A percentile compares a stretch with the other conserved stretches of the same genome.
phyloP scores from a whole-genome alignment of 768 basidiomycete genomes.

The Boletus pseudopeckii region DNA sequence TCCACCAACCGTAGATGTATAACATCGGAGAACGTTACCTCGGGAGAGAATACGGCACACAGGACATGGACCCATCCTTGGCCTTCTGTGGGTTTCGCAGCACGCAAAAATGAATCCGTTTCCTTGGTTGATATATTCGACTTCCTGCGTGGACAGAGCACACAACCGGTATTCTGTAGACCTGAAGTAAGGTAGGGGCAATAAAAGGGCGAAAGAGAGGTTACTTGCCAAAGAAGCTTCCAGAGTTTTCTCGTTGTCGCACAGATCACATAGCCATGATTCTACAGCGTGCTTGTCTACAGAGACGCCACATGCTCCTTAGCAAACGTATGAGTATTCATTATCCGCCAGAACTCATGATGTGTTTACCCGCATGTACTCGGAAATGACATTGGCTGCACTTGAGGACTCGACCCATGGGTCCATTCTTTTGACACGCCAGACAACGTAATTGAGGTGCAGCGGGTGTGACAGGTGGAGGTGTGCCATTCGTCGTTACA shows the following conservation, averaged over 20 bases:
- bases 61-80: slow-evolving; percentile 90
- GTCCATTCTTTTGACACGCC: slow-evolving; percentile 72
- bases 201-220: background rate
- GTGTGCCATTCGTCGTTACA: slow-evolving; percentile 50
- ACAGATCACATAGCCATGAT: slow-evolving; percentile 84
- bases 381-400: slow-evolving; percentile 79
- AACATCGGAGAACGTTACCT: slow-evolving; percentile 80
- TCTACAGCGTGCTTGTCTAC: slow-evolving; percentile 63
- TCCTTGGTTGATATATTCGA: slow-evolving; percentile 41
- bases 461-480: slow-evolving; percentile 54
- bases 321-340: slow-evolving; percentile 4
- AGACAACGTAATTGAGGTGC: slow-evolving; percentile 69
- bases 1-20: slow-evolving; percentile 74
- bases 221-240: slow-evolving; percentile 76
- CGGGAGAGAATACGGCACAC: slow-evolving; percentile 85
- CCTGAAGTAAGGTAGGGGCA: background rate
- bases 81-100: slow-evolving; percentile 88
- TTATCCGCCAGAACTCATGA: background rate
- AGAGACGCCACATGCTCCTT: slow-evolving; percentile 67
- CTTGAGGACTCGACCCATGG: slow-evolving; percentile 72
- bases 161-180: slow-evolving; percentile 72
- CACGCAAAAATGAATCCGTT: slow-evolving; percentile 64
- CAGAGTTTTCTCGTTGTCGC: slow-evolving; percentile 74
- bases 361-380: slow-evolving; percentile 65
- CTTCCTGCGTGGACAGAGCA: slow-evolving; percentile 68